A percentile compares a stretch with the other conserved stretches of the same genome.
These are phyloP conservation scores for Pyrenophora seminiperda DNA, from an alignment of 2,329 filamentous ascomycete genomes.

Conservation along the genomic window DNA sequence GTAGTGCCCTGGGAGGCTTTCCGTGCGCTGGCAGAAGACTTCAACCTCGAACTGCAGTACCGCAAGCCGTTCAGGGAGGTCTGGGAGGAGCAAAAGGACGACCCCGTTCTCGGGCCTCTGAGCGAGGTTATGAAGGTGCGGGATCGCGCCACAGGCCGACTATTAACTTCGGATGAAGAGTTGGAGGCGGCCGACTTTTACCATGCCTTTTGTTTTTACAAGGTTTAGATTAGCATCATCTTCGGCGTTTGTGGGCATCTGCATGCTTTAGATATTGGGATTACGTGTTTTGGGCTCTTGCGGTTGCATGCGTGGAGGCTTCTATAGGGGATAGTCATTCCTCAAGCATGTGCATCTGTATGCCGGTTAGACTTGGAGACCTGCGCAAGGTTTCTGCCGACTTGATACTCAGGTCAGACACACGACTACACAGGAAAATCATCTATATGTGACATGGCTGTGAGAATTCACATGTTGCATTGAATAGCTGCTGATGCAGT, in stretches of 20 bases:
- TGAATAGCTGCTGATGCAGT: too few species aligned
- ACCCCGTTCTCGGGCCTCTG: constrained; percentile 76
- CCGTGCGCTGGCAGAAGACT: constrained; percentile 92
- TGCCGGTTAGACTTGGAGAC: too few species aligned
- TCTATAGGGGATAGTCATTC: background rate
- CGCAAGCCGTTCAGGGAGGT: constrained; percentile 89
- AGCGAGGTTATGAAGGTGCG: constrained; percentile 96
- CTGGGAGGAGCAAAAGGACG: constrained; percentile 89
- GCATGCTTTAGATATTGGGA: too few species aligned
- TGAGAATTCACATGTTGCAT: too few species aligned
- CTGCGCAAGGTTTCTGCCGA: too few species aligned
- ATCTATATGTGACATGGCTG: too few species aligned
- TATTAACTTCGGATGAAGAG: constrained; percentile 82
- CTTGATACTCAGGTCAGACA: too few species aligned
- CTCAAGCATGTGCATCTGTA: background rate
- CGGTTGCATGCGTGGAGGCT: too few species aligned
- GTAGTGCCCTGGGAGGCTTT: constrained; percentile 99
- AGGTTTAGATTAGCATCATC: constrained; percentile 62
- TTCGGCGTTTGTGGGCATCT: constrained; percentile 3
- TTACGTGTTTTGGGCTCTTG: too few species aligned
- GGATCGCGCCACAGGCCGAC: constrained; percentile 66
- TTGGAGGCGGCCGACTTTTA: constrained; percentile 87
- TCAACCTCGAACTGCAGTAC: constrained; percentile 94
- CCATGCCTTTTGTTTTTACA: constrained; percentile 95
- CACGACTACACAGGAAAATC: too few species aligned